These are phyloP conservation scores for Euphorbia pulcherrima DNA, from an alignment of 345 rosid genomes.

Conservation along the genomic window DNA sequence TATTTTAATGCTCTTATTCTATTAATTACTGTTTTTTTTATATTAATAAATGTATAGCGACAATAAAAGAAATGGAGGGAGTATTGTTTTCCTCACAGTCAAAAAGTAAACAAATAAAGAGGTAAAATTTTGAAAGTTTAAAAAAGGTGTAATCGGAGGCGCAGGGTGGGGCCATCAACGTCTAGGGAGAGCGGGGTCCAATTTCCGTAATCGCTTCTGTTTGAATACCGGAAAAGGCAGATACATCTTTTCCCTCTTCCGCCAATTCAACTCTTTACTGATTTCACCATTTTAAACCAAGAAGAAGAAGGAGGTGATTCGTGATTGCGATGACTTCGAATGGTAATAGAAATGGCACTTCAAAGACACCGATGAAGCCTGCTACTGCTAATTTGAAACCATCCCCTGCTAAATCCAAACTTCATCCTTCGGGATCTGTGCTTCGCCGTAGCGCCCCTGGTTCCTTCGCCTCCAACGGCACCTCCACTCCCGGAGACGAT, in stretches of 20 bases:
- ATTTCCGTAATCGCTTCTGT: slow-evolving; percentile 19
- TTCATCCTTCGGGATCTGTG: slow-evolving; percentile 40
- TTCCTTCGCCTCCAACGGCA: slow-evolving; percentile 27
- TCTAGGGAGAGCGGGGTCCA: slow-evolving; percentile 27
- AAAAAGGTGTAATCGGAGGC: too few species aligned
- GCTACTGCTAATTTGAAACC: slow-evolving; percentile 49
- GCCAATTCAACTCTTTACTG: neutral
- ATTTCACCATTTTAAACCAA: neutral
- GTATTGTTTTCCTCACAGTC: neutral
- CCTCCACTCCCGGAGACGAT: slow-evolving; percentile 36
- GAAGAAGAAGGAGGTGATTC: neutral
- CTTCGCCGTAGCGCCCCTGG: slow-evolving; percentile 67
- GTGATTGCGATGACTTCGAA: slow-evolving; percentile 46
- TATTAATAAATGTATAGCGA: too few species aligned
- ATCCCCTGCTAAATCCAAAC: slow-evolving; percentile 73
- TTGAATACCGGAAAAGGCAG: slow-evolving; percentile 21
- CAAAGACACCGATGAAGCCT: slow-evolving; percentile 43
- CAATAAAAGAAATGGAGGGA: too few species aligned
- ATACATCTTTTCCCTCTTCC: neutral
- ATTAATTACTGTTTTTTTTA: too few species aligned
- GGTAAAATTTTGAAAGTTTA: neutral
- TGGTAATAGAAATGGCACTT: slow-evolving; percentile 50
- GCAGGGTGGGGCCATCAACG: slow-evolving; percentile 12
- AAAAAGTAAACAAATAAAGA: neutral
- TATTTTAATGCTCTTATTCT: too few species aligned